Base-by-base conservation (phyloP, 352 stramenopile species). In the Stramenopiles sp. region DNA sequence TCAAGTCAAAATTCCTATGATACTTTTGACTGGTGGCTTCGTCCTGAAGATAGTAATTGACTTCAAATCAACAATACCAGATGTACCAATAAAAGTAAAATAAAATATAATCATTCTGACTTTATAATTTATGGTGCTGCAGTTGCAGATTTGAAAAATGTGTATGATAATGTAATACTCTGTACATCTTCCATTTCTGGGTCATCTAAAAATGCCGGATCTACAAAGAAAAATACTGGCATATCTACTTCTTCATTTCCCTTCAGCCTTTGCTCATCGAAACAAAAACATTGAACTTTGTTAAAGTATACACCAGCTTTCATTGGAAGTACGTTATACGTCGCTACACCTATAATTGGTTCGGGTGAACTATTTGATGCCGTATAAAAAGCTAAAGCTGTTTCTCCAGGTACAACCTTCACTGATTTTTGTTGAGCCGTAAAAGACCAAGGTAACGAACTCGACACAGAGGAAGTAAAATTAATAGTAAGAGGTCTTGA, bases 221-320 rank as follows among this genome's bases (percentile, higher is more conserved):
- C 84, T 48, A 97, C 90, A 57, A 93, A 95, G 61, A 96, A 97
- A 50, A 97, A 93, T 15, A 96, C 46, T 3, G 47, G 47, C 47
- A 52, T 52, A 29, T 58, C 84, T 42, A 96, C 89, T 52, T 93
- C 86, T 50, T 97, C 85, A 18, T 80, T 66, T 2, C 75, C 63
- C 40, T 86, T 69, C 2, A 97, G 58, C 10, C 83, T 62, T 55
- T 97, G 85, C 58, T 97, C 80, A 53, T 97, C 85, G 49, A 97
- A 97, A 55, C 85, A 97, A 57, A 97, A 97, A 55, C 85, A 97
- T 60, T 97, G 83, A 51, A 97, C 95, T 58, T 97, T 97, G 62
- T 96, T 93, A 55, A 97, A 97, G 56, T 96, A 94, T 23, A 95
- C 62, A 19, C 85, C 67, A 3, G 67, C 62, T 41, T 91, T 83